Conservation (phyloP, 2,329 filamentous ascomycete genomes). For the Nigrospora osmanthi region DNA sequence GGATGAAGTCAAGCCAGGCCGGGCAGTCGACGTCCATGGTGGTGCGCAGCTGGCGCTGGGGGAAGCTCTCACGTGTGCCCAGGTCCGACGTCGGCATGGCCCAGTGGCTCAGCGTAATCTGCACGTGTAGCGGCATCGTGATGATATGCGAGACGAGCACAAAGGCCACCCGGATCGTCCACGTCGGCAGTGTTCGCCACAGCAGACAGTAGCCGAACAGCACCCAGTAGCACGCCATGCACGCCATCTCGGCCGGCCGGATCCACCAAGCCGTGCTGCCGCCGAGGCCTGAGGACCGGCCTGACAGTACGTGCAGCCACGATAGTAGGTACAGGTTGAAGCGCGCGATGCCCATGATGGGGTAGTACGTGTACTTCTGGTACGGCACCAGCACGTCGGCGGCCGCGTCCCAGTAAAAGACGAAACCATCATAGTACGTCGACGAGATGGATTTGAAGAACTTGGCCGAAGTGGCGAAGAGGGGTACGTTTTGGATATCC, state of each 20-base stretch:
- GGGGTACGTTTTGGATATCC: conserved; percentile 58
- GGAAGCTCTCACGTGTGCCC: conserved; percentile 57
- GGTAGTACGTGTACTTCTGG: conserved; percentile 63
- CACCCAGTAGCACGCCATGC: conserved; percentile 59
- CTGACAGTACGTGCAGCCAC: conserved; percentile 55
- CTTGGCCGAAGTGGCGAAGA: conserved; percentile 59
- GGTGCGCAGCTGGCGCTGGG: conserved; percentile 61
- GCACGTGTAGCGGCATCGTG: conserved; percentile 62
- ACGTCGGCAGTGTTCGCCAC: conserved; percentile 51
- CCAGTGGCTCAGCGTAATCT: conserved; percentile 67
- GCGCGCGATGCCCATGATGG: conserved; percentile 57
- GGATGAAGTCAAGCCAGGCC: conserved; percentile 63
- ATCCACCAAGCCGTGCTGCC: conserved; percentile 56
- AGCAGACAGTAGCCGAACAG: conserved; percentile 61
- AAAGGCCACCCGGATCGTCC: conserved; percentile 49
- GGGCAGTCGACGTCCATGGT: conserved; percentile 71
- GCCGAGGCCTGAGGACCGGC: conserved; percentile 46
- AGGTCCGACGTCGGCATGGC: conserved; percentile 62
- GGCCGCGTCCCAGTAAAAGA: conserved; percentile 54
- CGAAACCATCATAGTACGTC: conserved; percentile 54
- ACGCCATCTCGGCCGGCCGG: conserved; percentile 55
- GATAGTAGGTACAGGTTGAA: conserved; percentile 67
- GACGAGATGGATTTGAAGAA: conserved; percentile 59
- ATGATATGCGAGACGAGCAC: conserved; percentile 57
- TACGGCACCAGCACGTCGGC: conserved; percentile 52